phyloP scores from a whole-genome alignment of 257 asterid genomes.

The Leonotis leonurus region DNA sequence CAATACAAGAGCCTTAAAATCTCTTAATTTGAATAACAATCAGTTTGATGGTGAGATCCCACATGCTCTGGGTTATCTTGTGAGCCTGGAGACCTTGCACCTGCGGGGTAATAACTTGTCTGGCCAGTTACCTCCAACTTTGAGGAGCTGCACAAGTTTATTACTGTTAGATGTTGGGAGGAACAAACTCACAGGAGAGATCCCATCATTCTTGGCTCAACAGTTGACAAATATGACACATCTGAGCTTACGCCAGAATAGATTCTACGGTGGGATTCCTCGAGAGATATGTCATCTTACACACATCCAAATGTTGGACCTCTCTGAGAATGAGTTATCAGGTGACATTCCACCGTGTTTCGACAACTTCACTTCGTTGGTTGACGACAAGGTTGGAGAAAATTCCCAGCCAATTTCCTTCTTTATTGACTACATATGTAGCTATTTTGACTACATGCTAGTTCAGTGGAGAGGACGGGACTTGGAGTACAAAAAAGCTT shows the following conservation, averaged over 20 bases:
- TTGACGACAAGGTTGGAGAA: neutral
- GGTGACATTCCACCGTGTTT: slow-evolving; percentile 34
- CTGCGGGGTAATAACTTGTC: slow-evolving; percentile 25
- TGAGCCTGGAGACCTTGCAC: neutral
- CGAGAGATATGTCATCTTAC: slow-evolving; percentile 21
- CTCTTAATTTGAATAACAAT: slow-evolving; percentile 22
- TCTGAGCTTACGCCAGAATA: slow-evolving; percentile 20
- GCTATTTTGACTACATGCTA: neutral
- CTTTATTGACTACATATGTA: neutral
- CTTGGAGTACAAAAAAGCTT: neutral
- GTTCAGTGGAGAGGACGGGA: slow-evolving; percentile 24
- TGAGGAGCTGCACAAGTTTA: slow-evolving; percentile 18
- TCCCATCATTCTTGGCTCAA: slow-evolving; percentile 28
- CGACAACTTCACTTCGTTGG: slow-evolving; percentile 12
- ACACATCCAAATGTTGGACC: slow-evolving; percentile 28
- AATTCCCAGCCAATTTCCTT: neutral
- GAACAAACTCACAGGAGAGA: slow-evolving; percentile 21
- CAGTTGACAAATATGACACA: neutral
- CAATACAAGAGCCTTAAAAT: neutral
- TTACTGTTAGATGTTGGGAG: slow-evolving; percentile 27
- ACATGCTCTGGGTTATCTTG: neutral
- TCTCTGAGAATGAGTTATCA: slow-evolving; percentile 27
- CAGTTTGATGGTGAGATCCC: slow-evolving; percentile 19
- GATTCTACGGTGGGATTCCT: slow-evolving; percentile 31
- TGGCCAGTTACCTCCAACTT: slow-evolving; percentile 22